These are phyloP conservation scores for Cyanidioschyzon merolae DNA, from an alignment of 23 red algal species.

Conservation along the genomic window DNA sequence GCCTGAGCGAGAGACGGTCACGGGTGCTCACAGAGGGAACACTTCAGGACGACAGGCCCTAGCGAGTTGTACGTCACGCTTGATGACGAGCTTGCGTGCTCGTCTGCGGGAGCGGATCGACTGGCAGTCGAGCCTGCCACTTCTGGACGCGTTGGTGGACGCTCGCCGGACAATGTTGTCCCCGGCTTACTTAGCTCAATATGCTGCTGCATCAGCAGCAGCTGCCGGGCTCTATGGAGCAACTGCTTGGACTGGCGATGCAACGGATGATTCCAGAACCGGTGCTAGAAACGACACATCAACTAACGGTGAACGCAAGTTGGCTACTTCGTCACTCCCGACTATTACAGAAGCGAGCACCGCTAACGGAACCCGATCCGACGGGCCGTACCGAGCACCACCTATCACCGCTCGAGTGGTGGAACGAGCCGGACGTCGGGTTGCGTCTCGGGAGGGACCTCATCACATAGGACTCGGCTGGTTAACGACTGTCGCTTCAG, in stretches of 20 bases:
- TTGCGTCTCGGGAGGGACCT: not conserved
- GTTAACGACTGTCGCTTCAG: not conserved
- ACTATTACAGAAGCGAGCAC: not conserved
- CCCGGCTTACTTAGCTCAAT: not conserved
- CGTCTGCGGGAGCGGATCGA: not conserved
- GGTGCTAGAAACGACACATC: not conserved
- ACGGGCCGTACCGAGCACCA: not conserved
- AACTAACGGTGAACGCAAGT: not conserved
- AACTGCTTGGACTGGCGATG: not conserved
- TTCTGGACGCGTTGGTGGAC: slow-evolving; percentile 4
- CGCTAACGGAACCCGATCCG: not conserved
- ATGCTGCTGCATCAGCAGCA: not conserved
- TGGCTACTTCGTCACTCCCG: not conserved
- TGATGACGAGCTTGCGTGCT: not conserved
- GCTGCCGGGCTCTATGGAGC: slow-evolving; percentile 6
- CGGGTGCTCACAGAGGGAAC: not conserved
- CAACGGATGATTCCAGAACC: not conserved
- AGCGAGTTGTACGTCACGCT: not conserved
- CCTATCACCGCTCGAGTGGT: slow-evolving; percentile 11
- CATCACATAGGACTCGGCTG: slow-evolving; percentile 4
- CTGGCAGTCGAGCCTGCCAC: not conserved
- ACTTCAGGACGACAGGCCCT: not conserved
- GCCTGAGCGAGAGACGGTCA: not conserved
- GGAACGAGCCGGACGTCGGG: slow-evolving; percentile 2
- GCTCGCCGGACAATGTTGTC: not conserved